Evolutionary conservation across 1,284 basidiomycete genomes (phyloP).

Genomic region (Coniferiporia weirii): DNA sequence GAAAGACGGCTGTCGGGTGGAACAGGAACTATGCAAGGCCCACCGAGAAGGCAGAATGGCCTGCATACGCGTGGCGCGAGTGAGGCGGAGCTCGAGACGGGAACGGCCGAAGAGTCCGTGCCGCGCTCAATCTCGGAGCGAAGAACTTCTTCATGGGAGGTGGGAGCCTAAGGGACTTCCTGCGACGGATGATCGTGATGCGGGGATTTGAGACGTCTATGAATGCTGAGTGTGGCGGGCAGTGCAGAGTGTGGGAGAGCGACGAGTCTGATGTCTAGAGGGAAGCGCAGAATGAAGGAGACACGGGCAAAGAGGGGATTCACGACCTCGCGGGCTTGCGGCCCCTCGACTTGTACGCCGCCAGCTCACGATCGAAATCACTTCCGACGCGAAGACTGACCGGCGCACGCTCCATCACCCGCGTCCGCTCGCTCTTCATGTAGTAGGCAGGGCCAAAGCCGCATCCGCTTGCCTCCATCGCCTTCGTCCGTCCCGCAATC

Average conservation of each 20-base stretch:
- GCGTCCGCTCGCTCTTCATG: conserved; percentile 17
- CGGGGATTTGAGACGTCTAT: not conserved
- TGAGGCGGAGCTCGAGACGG: no score
- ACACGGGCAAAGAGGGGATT: not conserved
- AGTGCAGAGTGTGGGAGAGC: not conserved
- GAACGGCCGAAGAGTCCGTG: no score
- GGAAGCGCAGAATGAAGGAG: not conserved
- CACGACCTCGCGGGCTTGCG: not conserved
- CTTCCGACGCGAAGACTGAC: conserved; percentile 20
- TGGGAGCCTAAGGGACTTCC: no score
- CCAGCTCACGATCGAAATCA: not conserved
- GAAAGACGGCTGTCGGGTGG: no score
- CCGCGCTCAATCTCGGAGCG: no score
- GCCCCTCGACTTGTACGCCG: not conserved
- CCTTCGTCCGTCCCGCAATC: conserved; percentile 5
- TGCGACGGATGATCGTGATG: no score
- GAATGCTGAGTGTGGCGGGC: not conserved
- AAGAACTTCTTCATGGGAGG: no score
- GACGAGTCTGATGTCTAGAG: not conserved
- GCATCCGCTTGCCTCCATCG: not conserved
- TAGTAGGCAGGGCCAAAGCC: not conserved
- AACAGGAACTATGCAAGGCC: no score
- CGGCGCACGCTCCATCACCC: conserved; percentile 8
- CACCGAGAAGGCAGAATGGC: no score
- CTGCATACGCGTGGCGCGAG: no score